phyloP scores from a whole-genome alignment of 2,329 filamentous ascomycete genomes.

The Geoglossum cookeanum region DNA sequence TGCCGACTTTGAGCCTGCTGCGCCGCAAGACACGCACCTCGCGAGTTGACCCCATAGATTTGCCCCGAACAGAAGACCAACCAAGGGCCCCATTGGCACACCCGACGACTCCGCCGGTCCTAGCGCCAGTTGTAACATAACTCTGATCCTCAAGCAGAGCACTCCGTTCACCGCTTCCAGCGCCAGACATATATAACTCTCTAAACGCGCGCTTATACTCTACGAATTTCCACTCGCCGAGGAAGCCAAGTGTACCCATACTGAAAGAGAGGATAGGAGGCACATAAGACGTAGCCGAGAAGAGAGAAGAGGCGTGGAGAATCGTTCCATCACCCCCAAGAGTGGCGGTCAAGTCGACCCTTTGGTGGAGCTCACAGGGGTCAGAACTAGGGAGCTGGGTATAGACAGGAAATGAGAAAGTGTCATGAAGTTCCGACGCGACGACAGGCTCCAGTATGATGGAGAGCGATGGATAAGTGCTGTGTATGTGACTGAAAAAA shows the following conservation, averaged over 20 bases:
- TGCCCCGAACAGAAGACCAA: constrained; percentile 61
- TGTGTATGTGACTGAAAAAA: constrained; percentile 50
- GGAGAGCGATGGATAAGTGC: constrained; percentile 62
- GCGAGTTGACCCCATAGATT: constrained; percentile 57
- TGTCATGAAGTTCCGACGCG: constrained; percentile 50
- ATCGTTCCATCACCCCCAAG: constrained; percentile 90
- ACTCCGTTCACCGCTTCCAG: constrained; percentile 29
- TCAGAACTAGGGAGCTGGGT: constrained; percentile 21
- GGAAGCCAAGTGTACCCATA: constrained; percentile 88
- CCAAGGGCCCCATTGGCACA: constrained; percentile 24
- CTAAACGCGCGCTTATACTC: constrained; percentile 86
- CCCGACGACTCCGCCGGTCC: constrained; percentile 8
- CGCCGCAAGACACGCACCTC: constrained; percentile 69
- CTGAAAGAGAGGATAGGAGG: constrained; percentile 88
- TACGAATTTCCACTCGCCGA: constrained; percentile 89
- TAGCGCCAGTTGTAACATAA: neutral
- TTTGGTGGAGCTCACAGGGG: constrained; percentile 39
- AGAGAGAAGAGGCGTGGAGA: constrained; percentile 66
- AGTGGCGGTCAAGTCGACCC: constrained; percentile 76
- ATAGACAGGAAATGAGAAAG: constrained; percentile 57
- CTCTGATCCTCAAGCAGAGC: constrained; percentile 10
- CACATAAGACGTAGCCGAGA: constrained; percentile 61
- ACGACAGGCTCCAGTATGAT: constrained; percentile 67
- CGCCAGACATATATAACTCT: constrained; percentile 75
- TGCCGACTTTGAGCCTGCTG: constrained; percentile 68